A percentile compares a stretch with the other conserved stretches of the same genome.
These are phyloP conservation scores for Ettlia oleoabundans DNA, from an alignment of 139 green algal species.

Conservation along the genomic window DNA sequence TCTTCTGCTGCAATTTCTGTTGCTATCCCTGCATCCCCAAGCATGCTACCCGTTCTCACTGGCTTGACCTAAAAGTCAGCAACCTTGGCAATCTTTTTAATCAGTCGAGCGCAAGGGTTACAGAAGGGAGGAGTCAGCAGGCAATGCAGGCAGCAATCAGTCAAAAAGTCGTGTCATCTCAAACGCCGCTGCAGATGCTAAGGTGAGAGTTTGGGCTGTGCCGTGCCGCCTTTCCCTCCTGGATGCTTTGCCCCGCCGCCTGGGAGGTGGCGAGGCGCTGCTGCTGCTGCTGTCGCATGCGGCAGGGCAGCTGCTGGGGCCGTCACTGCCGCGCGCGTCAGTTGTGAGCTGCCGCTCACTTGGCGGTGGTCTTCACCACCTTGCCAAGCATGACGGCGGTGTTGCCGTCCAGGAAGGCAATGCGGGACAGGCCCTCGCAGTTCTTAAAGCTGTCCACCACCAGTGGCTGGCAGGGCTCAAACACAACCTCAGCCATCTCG, in stretches of 20 bases:
- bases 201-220: too few relatives aligned
- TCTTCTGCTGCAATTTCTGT: background rate
- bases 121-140: background rate
- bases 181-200: too few relatives aligned
- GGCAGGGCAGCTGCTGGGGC: background rate
- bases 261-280: background rate
- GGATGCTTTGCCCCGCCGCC: background rate
- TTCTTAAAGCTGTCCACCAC: slow-evolving; percentile 92
- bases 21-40: background rate
- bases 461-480: slow-evolving; percentile 86
- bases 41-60: background rate
- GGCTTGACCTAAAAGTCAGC: background rate
- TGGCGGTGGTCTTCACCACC: slow-evolving; percentile 72
- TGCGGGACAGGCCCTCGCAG: slow-evolving; percentile 93
- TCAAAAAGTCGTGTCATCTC: too few relatives aligned
- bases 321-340: too few relatives aligned
- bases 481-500: slow-evolving; percentile 89
- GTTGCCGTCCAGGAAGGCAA: slow-evolving; percentile 95
- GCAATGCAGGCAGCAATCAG: background rate
- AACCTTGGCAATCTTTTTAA: background rate
- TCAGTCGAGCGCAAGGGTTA: background rate
- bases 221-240: background rate
- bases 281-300: background rate
- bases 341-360: slow-evolving; percentile 40
- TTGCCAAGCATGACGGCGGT: slow-evolving; percentile 96